Base-by-base conservation (phyloP, 2,329 filamentous ascomycete genomes). In the Neophaeococcomyces mojaviensis region DNA sequence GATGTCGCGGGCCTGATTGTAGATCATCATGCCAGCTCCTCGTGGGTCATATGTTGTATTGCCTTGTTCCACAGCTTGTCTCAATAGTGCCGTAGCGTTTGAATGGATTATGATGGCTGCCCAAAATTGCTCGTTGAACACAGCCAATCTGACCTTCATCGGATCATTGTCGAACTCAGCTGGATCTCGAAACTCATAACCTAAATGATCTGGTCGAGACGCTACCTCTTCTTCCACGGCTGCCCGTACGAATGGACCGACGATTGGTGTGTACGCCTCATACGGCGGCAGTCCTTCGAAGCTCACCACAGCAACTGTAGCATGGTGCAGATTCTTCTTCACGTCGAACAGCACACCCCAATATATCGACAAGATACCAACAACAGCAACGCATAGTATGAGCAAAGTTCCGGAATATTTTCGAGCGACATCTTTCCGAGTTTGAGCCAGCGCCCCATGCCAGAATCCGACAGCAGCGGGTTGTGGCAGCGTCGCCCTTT, bases 41-140 rank as follows among this genome's bases (percentile, higher is more conserved):
- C 70, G 63, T 0, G 79, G 80, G 39, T 81, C 76, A 56, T 82
- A 84, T 4, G 70, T 73, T 2, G 69, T 55, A 55, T 84, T 81
- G 1, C 74, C 76, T 0, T 61, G 71, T 1, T 63, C 60, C 0
- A 82, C 64, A 0, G 80, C 78, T 15, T 69, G 62, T 43, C 73
- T 73, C 1, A 84, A 67, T 16, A 81, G 64, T 0, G 70, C 63
- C 0, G 78, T 81, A 0, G 81, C 79, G 53, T 83, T 82, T 1
- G 78, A 59, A 49, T 81, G 79, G 52, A 84, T 67, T 46, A 83
- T 70, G 38, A 84, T 70, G 0, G 80, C 79, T 0, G 75, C 78
- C 69, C 75, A 83, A 8, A 71, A 70, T 24, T 78, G 64, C 52
- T 72, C 74, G 45, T 82, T 66, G 58, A 80, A 82, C 1, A 84